A percentile compares a stretch with the other conserved stretches of the same genome.
These are phyloP conservation scores for Wickerhamiella qilinensis DNA, from an alignment of 805 yeast species.

Conservation along the genomic window DNA sequence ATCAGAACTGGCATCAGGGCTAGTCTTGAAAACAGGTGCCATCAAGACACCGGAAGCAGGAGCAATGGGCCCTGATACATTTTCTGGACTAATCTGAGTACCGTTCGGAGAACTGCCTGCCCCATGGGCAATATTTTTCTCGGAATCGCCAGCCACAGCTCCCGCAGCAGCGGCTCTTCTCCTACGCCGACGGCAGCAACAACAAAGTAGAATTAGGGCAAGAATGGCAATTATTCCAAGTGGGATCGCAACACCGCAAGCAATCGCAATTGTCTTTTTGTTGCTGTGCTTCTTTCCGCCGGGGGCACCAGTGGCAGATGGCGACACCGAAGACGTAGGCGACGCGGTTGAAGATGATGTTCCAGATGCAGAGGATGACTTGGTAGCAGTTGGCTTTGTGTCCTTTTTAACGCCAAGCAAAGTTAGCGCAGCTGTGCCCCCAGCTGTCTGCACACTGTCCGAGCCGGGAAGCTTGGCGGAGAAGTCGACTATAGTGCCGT, in stretches of 20 bases:
- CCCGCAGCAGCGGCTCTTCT: constrained; percentile 20
- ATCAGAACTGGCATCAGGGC: constrained; percentile 10
- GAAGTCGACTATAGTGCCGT: constrained; percentile 26
- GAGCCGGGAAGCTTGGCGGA: constrained; percentile 35
- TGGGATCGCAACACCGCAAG: constrained; percentile 80
- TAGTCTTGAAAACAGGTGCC: constrained; percentile 17
- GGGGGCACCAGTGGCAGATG: constrained; percentile 20
- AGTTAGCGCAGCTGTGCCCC: constrained; percentile 30
- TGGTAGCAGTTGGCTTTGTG: constrained; percentile 12
- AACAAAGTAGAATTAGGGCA: constrained; percentile 33
- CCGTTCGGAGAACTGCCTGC: constrained; percentile 6
- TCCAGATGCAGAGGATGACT: constrained; percentile 19
- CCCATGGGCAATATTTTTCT: constrained; percentile 10
- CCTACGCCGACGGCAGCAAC: constrained; percentile 33
- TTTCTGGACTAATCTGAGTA: not conserved
- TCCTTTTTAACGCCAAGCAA: constrained; percentile 35
- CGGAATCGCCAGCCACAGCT: not conserved
- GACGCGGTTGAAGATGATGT: constrained; percentile 15
- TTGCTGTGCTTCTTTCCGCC: constrained; percentile 10
- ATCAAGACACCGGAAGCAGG: constrained; percentile 10
- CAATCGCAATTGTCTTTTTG: constrained; percentile 60
- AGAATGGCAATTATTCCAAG: constrained; percentile 34
- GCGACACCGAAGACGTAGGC: constrained; percentile 20
- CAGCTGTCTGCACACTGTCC: not conserved
- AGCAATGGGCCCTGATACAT: constrained; percentile 14